These are phyloP conservation scores for Aspergillus fijiensis DNA, from an alignment of 2,329 filamentous ascomycete species.

Conservation along the genomic window DNA sequence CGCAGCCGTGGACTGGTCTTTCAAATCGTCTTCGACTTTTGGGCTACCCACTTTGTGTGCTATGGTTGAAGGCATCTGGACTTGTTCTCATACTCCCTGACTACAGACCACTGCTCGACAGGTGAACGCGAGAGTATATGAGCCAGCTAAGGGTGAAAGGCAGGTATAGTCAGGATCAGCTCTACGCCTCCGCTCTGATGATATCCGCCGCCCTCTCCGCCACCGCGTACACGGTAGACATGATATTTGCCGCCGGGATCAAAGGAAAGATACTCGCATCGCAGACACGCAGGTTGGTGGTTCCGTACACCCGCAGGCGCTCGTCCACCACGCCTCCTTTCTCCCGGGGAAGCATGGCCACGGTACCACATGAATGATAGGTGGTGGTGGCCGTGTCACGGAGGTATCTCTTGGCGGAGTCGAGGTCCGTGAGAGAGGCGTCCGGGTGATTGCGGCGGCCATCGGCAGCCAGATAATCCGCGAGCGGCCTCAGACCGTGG, in stretches of 20 bases:
- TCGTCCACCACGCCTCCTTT: slow-evolving; percentile 34
- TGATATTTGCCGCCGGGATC: slow-evolving; percentile 38
- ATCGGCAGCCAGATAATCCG: slow-evolving; percentile 1
- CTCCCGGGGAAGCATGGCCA: slow-evolving; percentile 32
- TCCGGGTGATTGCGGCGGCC: neutral
- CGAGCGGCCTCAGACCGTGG: slow-evolving; percentile 1
- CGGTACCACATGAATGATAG: slow-evolving; percentile 20
- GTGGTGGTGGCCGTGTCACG: slow-evolving; percentile 4
- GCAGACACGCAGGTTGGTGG: slow-evolving; percentile 33
- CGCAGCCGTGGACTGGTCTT: too few species aligned
- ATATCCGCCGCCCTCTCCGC: slow-evolving; percentile 36
- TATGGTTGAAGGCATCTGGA: too few species aligned
- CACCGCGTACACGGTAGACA: slow-evolving; percentile 40
- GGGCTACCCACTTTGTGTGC: too few species aligned
- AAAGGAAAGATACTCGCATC: slow-evolving; percentile 41
- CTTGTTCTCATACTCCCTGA: too few species aligned
- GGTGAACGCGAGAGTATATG: too few species aligned
- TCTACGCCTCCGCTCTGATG: slow-evolving; percentile 2
- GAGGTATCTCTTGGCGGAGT: slow-evolving; percentile 14
- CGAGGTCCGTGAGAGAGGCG: slow-evolving; percentile 5
- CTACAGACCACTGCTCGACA: too few species aligned
- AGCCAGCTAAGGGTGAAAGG: too few species aligned
- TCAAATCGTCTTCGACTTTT: too few species aligned
- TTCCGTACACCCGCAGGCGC: slow-evolving; percentile 33
- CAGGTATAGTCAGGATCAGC: too few species aligned